Conservation (phyloP, 2,329 filamentous ascomycete genomes). For the Fusarium globosum region DNA sequence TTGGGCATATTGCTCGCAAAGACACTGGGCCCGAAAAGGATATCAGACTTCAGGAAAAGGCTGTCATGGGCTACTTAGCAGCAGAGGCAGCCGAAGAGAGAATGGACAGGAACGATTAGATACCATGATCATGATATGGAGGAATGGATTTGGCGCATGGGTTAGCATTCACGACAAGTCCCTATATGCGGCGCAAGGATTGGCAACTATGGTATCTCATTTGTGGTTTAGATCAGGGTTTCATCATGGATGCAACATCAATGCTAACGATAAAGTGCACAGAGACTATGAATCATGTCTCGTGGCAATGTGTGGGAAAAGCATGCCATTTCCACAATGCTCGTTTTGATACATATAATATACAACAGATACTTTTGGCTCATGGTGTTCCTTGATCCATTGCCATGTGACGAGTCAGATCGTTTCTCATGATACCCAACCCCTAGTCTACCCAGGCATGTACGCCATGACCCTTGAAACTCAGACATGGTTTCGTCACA, state of each 20-base stretch:
- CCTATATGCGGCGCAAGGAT: background rate
- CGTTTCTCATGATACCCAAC: conserved; percentile 14
- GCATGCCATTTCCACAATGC: conserved; percentile 27
- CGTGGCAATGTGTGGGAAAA: background rate
- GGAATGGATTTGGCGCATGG: background rate
- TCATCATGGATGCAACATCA: background rate
- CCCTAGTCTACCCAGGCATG: conserved; percentile 27
- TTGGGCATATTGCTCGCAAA: conserved; percentile 66
- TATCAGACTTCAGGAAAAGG: conserved; percentile 47
- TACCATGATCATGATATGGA: background rate
- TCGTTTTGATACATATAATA: conserved; percentile 41
- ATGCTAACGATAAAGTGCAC: background rate
- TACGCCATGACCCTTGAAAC: conserved; percentile 15
- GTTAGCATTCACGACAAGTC: background rate
- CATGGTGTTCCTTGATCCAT: conserved; percentile 15
- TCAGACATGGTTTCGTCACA: conserved; percentile 15
- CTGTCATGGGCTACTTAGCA: conserved; percentile 56
- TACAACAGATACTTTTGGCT: conserved; percentile 35
- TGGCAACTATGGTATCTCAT: background rate
- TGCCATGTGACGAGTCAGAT: conserved; percentile 15
- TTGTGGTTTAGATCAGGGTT: background rate
- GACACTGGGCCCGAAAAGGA: conserved; percentile 41
- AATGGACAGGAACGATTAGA: conserved; percentile 14
- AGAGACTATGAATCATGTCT: background rate
- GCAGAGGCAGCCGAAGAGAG: conserved; percentile 58